Conservation (phyloP, 1,139 yeast species). For the Candida labiduridarum region DNA sequence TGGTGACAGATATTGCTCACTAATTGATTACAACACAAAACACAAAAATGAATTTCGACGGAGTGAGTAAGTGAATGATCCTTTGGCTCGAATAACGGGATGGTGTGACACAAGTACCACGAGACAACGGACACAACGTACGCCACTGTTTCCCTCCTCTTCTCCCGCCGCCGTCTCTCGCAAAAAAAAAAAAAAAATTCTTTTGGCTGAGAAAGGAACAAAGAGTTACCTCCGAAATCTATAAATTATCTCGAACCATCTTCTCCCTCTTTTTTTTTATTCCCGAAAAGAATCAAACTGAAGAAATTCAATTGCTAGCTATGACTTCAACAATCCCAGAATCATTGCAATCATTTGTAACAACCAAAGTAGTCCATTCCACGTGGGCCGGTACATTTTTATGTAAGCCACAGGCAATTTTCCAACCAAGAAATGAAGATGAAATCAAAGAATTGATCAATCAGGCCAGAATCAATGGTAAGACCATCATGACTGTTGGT, state of each 20-base stretch:
- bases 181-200: too few relatives aligned
- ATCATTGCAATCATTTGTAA: conserved; percentile 33
- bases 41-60: too few relatives aligned
- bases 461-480: conserved; percentile 59
- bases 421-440: conserved; percentile 70
- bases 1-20: too few relatives aligned
- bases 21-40: too few relatives aligned
- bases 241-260: background rate
- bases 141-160: too few relatives aligned
- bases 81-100: too few relatives aligned
- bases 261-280: background rate
- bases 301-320: background rate
- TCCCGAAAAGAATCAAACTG: too few relatives aligned
- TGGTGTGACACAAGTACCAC: too few relatives aligned
- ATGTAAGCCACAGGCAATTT: conserved; percentile 74
- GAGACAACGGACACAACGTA: too few relatives aligned
- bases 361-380: conserved; percentile 48
- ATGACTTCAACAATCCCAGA: conserved; percentile 28
- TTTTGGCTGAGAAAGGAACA: background rate
- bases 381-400: conserved; percentile 94
- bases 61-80: too few relatives aligned
- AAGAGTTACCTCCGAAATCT: background rate
- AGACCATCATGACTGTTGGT: conserved; percentile 84
- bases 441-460: conserved; percentile 67
- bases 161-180: too few relatives aligned